These are phyloP conservation scores for Annona squamosa DNA, from an alignment of 164 flowering plant species.

Conservation along the genomic window DNA sequence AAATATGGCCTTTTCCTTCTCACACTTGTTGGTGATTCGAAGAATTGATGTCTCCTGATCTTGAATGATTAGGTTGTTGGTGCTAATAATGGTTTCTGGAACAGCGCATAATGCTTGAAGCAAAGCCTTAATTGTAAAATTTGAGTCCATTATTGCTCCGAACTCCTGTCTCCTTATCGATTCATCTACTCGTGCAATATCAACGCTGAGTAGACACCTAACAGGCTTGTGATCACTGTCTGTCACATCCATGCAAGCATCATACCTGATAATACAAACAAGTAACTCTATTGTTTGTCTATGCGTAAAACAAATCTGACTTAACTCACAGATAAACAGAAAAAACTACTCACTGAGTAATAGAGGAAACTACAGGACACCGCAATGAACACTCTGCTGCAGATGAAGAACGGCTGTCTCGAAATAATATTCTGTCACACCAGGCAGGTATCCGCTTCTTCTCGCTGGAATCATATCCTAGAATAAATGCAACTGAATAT, in stretches of 20 bases:
- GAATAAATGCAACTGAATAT: slow-evolving; percentile 9
- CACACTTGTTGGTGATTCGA: slow-evolving; percentile 59
- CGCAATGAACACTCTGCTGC: slow-evolving; percentile 61
- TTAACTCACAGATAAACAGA: neutral
- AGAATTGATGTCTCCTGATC: slow-evolving; percentile 56
- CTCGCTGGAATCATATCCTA: slow-evolving; percentile 99
- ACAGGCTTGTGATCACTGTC: slow-evolving; percentile 99
- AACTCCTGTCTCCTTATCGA: slow-evolving; percentile 69
- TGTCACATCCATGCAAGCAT: slow-evolving; percentile 94
- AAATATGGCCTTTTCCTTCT: slow-evolving; percentile 43
- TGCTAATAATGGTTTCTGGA: slow-evolving; percentile 77
- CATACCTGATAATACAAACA: slow-evolving; percentile 51
- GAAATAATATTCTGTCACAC: slow-evolving; percentile 92
- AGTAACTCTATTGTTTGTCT: neutral
- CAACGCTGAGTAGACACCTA: slow-evolving; percentile 61
- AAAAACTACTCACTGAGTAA: slow-evolving; percentile 44
- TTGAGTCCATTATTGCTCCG: slow-evolving; percentile 56
- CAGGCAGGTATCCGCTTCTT: slow-evolving; percentile 99
- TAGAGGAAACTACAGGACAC: slow-evolving; percentile 72
- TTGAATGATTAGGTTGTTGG: slow-evolving; percentile 56
- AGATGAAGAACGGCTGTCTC: slow-evolving; percentile 58
- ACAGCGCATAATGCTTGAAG: slow-evolving; percentile 40
- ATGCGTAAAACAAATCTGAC: neutral
- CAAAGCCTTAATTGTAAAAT: slow-evolving; percentile 43
- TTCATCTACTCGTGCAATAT: slow-evolving; percentile 70